A percentile compares a stretch with the other conserved stretches of the same genome.
These are phyloP conservation scores for Botryotinia globosa DNA, from an alignment of 2,329 filamentous ascomycete species.

Conservation along the genomic window DNA sequence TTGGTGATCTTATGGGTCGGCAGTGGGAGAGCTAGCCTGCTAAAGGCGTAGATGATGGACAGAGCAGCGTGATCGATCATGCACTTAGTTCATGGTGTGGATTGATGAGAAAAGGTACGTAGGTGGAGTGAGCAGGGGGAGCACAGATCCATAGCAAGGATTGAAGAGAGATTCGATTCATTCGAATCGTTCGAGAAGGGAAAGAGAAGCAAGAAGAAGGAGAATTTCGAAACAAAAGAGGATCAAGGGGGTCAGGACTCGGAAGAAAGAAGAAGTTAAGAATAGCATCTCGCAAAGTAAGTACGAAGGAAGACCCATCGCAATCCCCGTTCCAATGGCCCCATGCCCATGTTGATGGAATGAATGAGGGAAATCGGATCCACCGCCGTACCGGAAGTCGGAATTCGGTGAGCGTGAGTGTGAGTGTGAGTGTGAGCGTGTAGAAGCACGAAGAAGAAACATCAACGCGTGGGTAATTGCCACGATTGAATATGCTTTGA, in stretches of 20 bases:
- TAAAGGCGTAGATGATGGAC: background rate
- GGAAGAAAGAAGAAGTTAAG: background rate
- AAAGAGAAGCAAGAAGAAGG: background rate
- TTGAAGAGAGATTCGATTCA: background rate
- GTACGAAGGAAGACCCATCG: background rate
- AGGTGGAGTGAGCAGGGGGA: background rate
- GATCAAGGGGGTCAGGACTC: background rate
- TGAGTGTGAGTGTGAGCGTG: too few species aligned
- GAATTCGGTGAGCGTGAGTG: background rate
- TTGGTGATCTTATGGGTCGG: conserved; percentile 10
- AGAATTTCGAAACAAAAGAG: background rate
- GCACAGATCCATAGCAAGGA: background rate
- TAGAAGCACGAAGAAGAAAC: background rate
- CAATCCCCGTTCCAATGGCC: background rate
- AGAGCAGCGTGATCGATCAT: background rate
- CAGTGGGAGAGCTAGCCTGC: background rate
- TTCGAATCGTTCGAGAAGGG: background rate
- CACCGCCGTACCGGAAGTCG: background rate
- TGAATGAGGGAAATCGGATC: background rate
- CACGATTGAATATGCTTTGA: background rate
- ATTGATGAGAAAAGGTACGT: background rate
- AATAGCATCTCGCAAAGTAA: conserved; percentile 1
- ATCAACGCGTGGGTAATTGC: background rate
- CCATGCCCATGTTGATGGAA: background rate
- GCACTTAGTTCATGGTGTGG: background rate